Base-by-base conservation (phyloP, 345 rosid species). In the Aquilaria yunnanensis region DNA sequence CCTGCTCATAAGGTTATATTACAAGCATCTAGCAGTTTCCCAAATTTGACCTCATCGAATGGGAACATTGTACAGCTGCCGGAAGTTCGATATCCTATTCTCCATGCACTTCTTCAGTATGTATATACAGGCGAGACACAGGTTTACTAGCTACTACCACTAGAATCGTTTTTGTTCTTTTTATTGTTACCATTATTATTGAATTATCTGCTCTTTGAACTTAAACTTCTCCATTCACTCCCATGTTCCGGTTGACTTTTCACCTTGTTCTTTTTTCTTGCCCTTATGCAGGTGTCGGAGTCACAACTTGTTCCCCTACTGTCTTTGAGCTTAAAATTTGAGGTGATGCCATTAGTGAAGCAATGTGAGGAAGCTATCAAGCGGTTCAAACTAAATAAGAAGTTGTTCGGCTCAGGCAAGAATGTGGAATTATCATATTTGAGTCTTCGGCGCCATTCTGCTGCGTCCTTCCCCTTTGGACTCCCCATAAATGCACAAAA, bases 1-100 rank as follows among this genome's bases (percentile, higher is more conserved):
- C 99, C 97, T 57, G 93, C 90, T 56, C 99, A 94, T 73, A 83
- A 84, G 81, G 82, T 85, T 79, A 81, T 94, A 67, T 75, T 94
- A 84, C 86, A 86, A 69, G 86, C 90, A 16, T 85, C 84, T 4
- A 96, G 99, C 46, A 84, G 64, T 71, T 91, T 89, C 68, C 82
- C 64, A 64, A 23, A 23, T 3, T 61, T 70, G 67, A 79, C 83
- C 62, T 78, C 72, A 13, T 77, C 80, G 14, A 72, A 62, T 59
- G 72, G 76, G 47, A 75, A 77, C 78, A 76, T 81, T 57, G 60
- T 91, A 63, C 77, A 60, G 66, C 77, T 88, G 48, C 81, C 23
- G 69, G 80, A 73, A 41, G 83, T 76, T 32, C 29, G 78, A 23
- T 90, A 90, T 69, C 75, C 78, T 29, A 71, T 79, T 77, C 84